A percentile compares a stretch with the other conserved stretches of the same genome.
Conservation (phyloP, 805 yeast genomes). For the Starmerella geochares region DNA sequence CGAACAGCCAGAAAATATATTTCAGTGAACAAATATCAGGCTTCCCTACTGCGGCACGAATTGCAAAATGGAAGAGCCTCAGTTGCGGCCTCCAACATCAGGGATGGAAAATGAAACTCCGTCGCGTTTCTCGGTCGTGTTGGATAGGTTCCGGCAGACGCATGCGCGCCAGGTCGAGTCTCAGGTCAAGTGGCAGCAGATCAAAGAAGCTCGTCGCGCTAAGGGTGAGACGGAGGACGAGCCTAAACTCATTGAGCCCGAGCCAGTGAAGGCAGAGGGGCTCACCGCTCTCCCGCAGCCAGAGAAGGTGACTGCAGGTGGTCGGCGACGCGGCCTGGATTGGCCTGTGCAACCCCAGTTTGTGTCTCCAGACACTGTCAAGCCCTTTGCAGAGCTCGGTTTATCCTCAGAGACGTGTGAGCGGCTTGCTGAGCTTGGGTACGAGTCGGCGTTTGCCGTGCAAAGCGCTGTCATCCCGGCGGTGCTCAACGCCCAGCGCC, state of each 20-base stretch:
- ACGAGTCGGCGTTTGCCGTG: constrained; percentile 59
- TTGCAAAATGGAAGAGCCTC: not conserved
- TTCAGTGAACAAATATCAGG: too few species aligned
- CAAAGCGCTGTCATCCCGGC: constrained; percentile 59
- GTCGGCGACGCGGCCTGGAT: constrained; percentile 34
- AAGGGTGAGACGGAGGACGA: constrained; percentile 2
- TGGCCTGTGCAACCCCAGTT: constrained; percentile 64
- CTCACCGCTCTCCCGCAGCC: constrained; percentile 83
- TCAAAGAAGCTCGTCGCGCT: constrained; percentile 1
- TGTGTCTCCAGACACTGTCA: constrained; percentile 39
- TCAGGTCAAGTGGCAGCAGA: constrained; percentile 1
- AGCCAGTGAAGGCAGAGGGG: constrained; percentile 24
- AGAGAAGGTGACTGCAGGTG: constrained; percentile 32
- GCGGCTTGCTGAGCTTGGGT: constrained; percentile 42
- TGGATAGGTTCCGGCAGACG: constrained; percentile 20
- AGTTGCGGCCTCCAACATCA: not conserved
- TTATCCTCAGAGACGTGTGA: constrained; percentile 37
- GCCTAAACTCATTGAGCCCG: constrained; percentile 14
- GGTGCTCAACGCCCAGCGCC: constrained; percentile 37
- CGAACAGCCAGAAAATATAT: not conserved
- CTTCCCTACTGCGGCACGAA: not conserved
- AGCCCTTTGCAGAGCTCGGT: constrained; percentile 42
- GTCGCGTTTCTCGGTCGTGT: constrained; percentile 14
- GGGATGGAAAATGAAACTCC: not conserved
- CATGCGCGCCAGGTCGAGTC: constrained; percentile 9